A percentile compares a stretch with the other conserved stretches of the same genome.
These are phyloP conservation scores for Samsoniella hepiali DNA, from an alignment of 2,329 filamentous ascomycete genomes.

Conservation along the genomic window DNA sequence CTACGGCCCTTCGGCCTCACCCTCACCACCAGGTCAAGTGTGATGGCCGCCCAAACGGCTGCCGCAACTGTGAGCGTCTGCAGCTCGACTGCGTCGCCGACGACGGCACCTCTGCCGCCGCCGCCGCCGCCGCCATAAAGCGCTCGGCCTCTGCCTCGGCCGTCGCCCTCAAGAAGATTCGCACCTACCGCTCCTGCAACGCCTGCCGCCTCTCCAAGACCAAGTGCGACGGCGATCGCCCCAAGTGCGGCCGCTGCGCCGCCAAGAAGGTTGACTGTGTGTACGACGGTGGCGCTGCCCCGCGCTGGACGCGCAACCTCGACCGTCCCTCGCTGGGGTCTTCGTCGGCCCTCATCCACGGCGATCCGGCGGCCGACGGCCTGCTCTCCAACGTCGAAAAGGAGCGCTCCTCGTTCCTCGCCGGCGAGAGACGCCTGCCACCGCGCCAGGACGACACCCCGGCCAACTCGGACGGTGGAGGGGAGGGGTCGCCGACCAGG, in stretches of 20 bases:
- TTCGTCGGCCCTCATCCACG: slow-evolving; percentile 8
- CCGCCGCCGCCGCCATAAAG: neutral
- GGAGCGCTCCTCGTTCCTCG: slow-evolving; percentile 11
- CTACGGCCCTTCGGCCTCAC: slow-evolving; percentile 8
- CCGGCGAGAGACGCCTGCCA: slow-evolving; percentile 15
- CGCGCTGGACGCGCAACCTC: slow-evolving; percentile 36
- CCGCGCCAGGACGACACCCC: slow-evolving; percentile 15
- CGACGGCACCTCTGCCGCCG: slow-evolving; percentile 29
- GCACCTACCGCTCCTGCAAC: slow-evolving; percentile 40
- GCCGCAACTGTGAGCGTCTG: slow-evolving; percentile 42
- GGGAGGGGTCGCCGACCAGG: neutral
- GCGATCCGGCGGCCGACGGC: slow-evolving; percentile 10
- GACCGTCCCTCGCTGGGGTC: slow-evolving; percentile 22
- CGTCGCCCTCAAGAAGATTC: slow-evolving; percentile 36
- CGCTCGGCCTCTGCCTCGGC: slow-evolving; percentile 24
- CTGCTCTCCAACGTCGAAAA: slow-evolving; percentile 12
- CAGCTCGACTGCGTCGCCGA: slow-evolving; percentile 40
- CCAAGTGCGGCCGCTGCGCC: slow-evolving; percentile 36
- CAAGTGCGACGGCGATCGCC: slow-evolving; percentile 41
- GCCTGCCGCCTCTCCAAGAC: slow-evolving; percentile 41
- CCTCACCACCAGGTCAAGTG: slow-evolving; percentile 36
- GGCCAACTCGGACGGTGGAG: slow-evolving; percentile 7
- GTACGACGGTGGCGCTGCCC: slow-evolving; percentile 38
- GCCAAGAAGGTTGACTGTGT: slow-evolving; percentile 35
- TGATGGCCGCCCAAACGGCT: slow-evolving; percentile 40